Conservation (phyloP, 2,329 filamentous ascomycete genomes). For the Xylaria sp. region DNA sequence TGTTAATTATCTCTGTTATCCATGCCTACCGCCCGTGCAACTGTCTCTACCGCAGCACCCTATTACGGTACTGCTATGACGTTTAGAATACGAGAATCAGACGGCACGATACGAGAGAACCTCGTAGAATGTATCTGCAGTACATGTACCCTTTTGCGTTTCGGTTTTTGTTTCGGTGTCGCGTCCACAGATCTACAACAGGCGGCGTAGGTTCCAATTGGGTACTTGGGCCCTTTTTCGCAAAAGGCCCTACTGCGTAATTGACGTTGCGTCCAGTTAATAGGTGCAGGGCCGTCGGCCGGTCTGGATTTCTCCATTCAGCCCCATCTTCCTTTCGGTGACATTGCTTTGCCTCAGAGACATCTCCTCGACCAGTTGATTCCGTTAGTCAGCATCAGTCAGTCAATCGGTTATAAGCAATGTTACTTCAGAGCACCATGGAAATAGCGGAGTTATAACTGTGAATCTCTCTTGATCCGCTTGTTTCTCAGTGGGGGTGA, state of each 20-base stretch:
- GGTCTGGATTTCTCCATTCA: conserved; percentile 30
- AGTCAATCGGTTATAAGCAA: background rate
- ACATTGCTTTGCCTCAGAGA: background rate
- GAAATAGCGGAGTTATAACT: background rate
- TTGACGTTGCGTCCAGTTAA: conserved; percentile 13
- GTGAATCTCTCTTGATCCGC: background rate
- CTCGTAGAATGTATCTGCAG: background rate
- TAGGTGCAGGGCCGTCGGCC: conserved; percentile 22
- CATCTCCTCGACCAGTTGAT: background rate
- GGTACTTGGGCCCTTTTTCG: conserved; percentile 3
- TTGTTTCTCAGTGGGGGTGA: background rate
- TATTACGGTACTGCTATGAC: background rate
- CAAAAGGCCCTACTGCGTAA: background rate
- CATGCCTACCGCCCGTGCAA: background rate
- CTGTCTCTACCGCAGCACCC: background rate
- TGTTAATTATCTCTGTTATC: background rate
- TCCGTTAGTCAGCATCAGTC: background rate
- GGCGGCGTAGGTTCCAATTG: conserved; percentile 8
- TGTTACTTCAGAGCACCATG: background rate
- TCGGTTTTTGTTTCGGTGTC: background rate
- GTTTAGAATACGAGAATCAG: background rate
- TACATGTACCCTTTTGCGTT: background rate
- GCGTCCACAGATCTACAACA: background rate
- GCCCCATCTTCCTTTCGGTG: conserved; percentile 19
- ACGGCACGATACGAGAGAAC: background rate